Evolutionary conservation across 2,329 filamentous ascomycete species (phyloP).

Genomic region (Hypoxylon sp.): DNA sequence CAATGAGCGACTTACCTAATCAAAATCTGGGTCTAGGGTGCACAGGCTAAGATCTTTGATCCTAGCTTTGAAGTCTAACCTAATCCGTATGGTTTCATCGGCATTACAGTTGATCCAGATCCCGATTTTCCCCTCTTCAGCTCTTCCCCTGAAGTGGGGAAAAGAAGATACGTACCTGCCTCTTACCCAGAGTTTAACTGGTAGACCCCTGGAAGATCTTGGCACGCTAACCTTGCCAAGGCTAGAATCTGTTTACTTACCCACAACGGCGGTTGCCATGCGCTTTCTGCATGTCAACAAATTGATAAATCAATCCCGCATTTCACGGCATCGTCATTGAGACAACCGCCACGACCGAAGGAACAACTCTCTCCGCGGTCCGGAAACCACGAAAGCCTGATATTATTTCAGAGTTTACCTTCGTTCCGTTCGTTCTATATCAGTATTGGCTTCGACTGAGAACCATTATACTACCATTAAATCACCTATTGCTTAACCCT

Average conservation of each 20-base stretch:
- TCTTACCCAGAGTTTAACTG: too few species aligned
- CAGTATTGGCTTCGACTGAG: slow-evolving; percentile 1
- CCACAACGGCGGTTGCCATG: slow-evolving; percentile 39
- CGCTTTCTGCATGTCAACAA: slow-evolving; percentile 40
- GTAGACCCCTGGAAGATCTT: too few species aligned
- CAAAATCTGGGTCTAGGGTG: background rate
- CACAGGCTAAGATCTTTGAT: background rate
- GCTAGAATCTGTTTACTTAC: slow-evolving; percentile 32
- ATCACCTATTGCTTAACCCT: slow-evolving; percentile 29
- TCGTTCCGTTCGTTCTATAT: slow-evolving; percentile 12
- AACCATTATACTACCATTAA: slow-evolving; percentile 3
- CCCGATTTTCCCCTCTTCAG: too few species aligned
- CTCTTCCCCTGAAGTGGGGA: too few species aligned
- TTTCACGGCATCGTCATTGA: slow-evolving; percentile 24
- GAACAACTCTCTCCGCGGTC: slow-evolving; percentile 5
- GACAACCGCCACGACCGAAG: slow-evolving; percentile 15
- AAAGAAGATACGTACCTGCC: slow-evolving; percentile 1
- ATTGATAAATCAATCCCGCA: slow-evolving; percentile 13
- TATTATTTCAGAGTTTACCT: slow-evolving; percentile 9
- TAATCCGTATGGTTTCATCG: too few species aligned
- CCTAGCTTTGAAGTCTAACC: too few species aligned
- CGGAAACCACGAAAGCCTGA: too few species aligned
- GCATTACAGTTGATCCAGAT: too few species aligned
- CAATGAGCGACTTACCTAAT: too few species aligned
- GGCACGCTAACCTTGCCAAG: slow-evolving; percentile 19